These are phyloP conservation scores for Zizania palustris DNA, from an alignment of 202 grass and related monocot species.

Conservation along the genomic window DNA sequence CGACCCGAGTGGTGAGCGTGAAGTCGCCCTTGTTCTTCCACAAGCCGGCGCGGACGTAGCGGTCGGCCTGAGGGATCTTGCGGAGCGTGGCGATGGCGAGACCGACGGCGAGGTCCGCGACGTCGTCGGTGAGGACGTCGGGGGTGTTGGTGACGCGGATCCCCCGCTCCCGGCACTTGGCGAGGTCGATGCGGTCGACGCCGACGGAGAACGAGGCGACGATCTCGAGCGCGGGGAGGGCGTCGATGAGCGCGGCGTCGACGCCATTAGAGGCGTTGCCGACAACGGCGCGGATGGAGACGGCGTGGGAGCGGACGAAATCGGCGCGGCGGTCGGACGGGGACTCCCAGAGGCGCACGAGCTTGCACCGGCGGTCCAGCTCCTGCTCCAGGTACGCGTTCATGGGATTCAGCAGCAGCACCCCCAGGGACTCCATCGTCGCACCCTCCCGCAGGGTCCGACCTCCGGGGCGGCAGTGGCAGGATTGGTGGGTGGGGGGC, in stretches of 20 bases:
- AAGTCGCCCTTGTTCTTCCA: slow-evolving; percentile 68
- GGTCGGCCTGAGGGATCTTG: slow-evolving; percentile 67
- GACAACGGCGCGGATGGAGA: slow-evolving; percentile 75
- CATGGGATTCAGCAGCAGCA: slow-evolving; percentile 61
- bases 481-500: not conserved
- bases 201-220: slow-evolving; percentile 90
- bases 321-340: slow-evolving; percentile 44
- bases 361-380: slow-evolving; percentile 61
- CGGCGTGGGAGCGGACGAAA: slow-evolving; percentile 56
- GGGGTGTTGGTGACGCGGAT: slow-evolving; percentile 93
- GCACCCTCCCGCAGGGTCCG: not conserved
- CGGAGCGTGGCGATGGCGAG: slow-evolving; percentile 74
- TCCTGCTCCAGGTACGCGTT: slow-evolving; percentile 86
- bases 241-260: slow-evolving; percentile 68
- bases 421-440: slow-evolving; percentile 67
- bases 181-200: slow-evolving; percentile 87
- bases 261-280: slow-evolving; percentile 48
- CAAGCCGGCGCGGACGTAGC: slow-evolving; percentile 60
- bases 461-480: not conserved
- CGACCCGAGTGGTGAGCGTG: slow-evolving; percentile 70
- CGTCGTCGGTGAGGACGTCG: slow-evolving; percentile 98
- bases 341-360: slow-evolving; percentile 76
- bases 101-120: slow-evolving; percentile 85
- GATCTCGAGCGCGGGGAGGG: slow-evolving; percentile 79
- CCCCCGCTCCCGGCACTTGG: slow-evolving; percentile 68